These are phyloP conservation scores for Fusarium sp. DNA, from an alignment of 2,329 filamentous ascomycete genomes.

Conservation along the genomic window DNA sequence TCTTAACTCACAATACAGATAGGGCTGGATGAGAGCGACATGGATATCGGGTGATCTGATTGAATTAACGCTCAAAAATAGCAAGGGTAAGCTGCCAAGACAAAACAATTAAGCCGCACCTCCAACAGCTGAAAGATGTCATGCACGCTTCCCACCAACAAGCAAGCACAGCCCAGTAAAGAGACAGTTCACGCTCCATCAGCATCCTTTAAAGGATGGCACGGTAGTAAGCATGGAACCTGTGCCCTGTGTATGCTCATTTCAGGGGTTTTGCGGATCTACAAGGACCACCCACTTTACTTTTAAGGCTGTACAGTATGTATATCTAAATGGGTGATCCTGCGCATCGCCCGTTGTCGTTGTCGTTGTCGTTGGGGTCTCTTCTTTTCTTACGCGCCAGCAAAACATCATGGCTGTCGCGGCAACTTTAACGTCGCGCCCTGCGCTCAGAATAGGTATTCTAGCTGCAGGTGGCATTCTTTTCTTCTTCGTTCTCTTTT, in stretches of 20 bases:
- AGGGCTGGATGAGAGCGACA: background rate
- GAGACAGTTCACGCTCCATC: background rate
- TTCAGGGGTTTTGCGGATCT: slow-evolving; percentile 12
- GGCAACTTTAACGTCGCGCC: slow-evolving; percentile 27
- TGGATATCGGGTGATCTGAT: background rate
- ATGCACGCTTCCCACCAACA: background rate
- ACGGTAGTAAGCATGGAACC: background rate
- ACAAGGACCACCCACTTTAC: slow-evolving; percentile 9
- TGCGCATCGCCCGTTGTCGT: background rate
- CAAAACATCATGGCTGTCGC: slow-evolving; percentile 27
- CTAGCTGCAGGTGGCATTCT: slow-evolving; percentile 13
- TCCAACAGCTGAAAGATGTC: background rate
- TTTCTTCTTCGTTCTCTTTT: slow-evolving; percentile 35
- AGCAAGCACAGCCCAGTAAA: slow-evolving; percentile 1
- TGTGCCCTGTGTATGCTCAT: background rate
- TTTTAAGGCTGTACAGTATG: slow-evolving; percentile 1
- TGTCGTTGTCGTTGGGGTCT: background rate
- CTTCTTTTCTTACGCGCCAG: background rate
- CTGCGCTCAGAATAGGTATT: slow-evolving; percentile 24
- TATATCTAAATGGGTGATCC: background rate
- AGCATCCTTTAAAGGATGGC: slow-evolving; percentile 3
- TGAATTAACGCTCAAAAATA: no score
- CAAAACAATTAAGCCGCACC: background rate
- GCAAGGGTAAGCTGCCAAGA: no score
- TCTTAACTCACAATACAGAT: background rate